A percentile compares a stretch with the other conserved stretches of the same genome.
Conservation (phyloP, 441 rosid genomes). For the Adansonia madagascariensis region DNA sequence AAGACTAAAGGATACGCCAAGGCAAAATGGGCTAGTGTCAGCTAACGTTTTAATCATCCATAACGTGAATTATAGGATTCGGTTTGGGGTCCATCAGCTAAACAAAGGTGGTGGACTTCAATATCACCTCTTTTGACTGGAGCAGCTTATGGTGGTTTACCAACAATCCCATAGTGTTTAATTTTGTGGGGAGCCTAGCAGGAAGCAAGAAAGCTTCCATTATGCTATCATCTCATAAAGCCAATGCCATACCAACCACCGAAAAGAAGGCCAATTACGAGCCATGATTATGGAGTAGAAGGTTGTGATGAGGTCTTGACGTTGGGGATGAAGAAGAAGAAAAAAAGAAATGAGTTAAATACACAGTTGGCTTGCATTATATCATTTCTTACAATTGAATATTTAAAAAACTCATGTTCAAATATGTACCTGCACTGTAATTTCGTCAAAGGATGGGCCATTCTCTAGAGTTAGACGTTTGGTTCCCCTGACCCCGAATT, state of each 20-base stretch:
- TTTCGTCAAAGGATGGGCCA: too few relatives aligned
- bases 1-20: neutral
- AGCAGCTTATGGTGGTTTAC: neutral
- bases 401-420: too few relatives aligned
- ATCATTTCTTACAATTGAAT: too few relatives aligned
- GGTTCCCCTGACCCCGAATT: neutral
- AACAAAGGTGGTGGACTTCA: neutral
- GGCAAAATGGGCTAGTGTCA: neutral
- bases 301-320: neutral
- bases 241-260: neutral
- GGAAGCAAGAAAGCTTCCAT: neutral
- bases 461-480: neutral
- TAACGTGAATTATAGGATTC: neutral
- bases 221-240: neutral
- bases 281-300: neutral
- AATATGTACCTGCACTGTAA: too few relatives aligned
- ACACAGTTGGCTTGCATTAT: too few relatives aligned
- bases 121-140: neutral
- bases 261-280: neutral
- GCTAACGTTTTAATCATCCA: neutral
- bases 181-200: neutral
- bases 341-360: too few relatives aligned
- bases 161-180: neutral
- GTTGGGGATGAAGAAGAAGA: neutral
- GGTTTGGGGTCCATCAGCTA: constrained; percentile 9